Conservation (phyloP, 495 filamentous ascomycete genomes). For the Bombardia bombarda region DNA sequence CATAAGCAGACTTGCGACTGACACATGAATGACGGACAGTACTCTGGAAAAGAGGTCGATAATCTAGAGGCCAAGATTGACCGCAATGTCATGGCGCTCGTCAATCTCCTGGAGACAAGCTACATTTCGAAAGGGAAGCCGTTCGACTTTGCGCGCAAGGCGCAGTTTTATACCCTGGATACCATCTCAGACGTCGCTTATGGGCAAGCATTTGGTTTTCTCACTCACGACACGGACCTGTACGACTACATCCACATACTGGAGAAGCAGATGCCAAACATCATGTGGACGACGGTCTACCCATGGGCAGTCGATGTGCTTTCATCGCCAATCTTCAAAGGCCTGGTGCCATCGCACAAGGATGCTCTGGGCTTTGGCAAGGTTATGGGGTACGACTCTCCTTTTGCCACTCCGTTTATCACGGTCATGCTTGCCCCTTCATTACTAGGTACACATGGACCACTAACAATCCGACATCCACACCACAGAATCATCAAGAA, state of each 20-base stretch:
- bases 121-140: constrained; percentile 38
- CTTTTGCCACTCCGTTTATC: too few relatives aligned
- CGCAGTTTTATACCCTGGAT: constrained; percentile 50
- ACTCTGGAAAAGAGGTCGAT: constrained; percentile 35
- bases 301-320: constrained; percentile 50
- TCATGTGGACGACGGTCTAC: constrained; percentile 44
- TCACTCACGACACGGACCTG: constrained; percentile 49
- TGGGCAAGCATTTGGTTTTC: constrained; percentile 54
- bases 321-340: constrained; percentile 44
- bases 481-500: constrained; percentile 26
- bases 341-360: constrained; percentile 46
- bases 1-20: too few relatives aligned
- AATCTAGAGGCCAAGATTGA: constrained; percentile 40
- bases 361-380: constrained; percentile 44
- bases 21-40: too few relatives aligned
- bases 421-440: too few relatives aligned
- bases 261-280: constrained; percentile 38
- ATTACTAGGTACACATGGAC: neutral
- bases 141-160: constrained; percentile 46
- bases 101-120: constrained; percentile 30
- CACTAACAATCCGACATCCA: neutral
- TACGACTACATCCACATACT: constrained; percentile 46
- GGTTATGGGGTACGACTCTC: constrained; percentile 32
- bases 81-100: constrained; percentile 37
- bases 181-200: constrained; percentile 58